phyloP scores from a whole-genome alignment of 2,329 filamentous ascomycete species.

The Neofusicoccum ribis region DNA sequence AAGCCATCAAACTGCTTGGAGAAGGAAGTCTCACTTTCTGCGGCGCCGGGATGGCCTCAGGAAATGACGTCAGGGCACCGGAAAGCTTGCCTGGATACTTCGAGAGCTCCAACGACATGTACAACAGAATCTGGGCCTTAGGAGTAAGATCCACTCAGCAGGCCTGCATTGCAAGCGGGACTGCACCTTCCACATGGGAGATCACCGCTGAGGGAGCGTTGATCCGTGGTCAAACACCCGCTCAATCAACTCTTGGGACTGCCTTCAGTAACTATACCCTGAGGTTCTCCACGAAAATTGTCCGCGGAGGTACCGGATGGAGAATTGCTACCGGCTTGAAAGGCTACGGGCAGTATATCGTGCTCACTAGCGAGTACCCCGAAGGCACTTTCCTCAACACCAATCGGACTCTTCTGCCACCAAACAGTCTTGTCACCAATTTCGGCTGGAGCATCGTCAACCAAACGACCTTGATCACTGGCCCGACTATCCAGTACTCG shows the following conservation, averaged over 20 bases:
- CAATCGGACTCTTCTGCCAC: slow-evolving; percentile 36
- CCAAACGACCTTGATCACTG: slow-evolving; percentile 34
- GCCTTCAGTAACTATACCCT: slow-evolving; percentile 39
- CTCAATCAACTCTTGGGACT: slow-evolving; percentile 27
- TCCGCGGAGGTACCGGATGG: slow-evolving; percentile 43
- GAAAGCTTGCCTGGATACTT: slow-evolving; percentile 34
- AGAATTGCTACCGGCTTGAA: slow-evolving; percentile 24
- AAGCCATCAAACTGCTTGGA: slow-evolving; percentile 40
- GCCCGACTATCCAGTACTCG: slow-evolving; percentile 29
- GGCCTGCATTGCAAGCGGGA: slow-evolving; percentile 41
- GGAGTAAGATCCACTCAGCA: slow-evolving; percentile 36
- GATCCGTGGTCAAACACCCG: slow-evolving; percentile 36
- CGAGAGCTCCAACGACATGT: slow-evolving; percentile 29
- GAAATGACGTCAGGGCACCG: slow-evolving; percentile 26
- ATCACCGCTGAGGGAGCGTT: slow-evolving; percentile 37
- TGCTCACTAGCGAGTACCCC: slow-evolving; percentile 13
- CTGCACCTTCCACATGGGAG: slow-evolving; percentile 40
- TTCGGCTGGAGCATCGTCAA: slow-evolving; percentile 41
- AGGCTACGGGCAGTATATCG: slow-evolving; percentile 13
- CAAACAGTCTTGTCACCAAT: slow-evolving; percentile 37
- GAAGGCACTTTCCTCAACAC: slow-evolving; percentile 35
- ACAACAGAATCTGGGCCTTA: slow-evolving; percentile 41
- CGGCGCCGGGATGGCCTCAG: slow-evolving; percentile 35
- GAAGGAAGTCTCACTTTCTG: slow-evolving; percentile 34
- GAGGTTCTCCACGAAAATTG: slow-evolving; percentile 41